Evolutionary conservation across 2,329 filamentous ascomycete species (phyloP).

Genomic region (Penicillium glabrum): DNA sequence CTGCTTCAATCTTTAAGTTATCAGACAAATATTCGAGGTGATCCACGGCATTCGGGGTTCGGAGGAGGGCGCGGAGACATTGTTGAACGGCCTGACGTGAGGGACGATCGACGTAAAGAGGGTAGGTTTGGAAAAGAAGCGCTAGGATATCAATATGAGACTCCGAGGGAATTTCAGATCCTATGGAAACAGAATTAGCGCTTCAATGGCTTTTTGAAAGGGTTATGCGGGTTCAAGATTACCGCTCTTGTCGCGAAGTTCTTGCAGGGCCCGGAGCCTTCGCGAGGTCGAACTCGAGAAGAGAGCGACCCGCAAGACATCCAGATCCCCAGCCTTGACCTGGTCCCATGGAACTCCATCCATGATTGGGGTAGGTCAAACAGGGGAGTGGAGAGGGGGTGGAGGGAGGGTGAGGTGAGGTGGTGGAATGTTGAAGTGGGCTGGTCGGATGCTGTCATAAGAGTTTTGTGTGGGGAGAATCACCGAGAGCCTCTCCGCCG

Average conservation of each 20-base stretch:
- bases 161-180: slow-evolving; percentile 32
- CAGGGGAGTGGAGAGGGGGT: slow-evolving; percentile 28
- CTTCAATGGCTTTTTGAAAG: slow-evolving; percentile 1
- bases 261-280: slow-evolving; percentile 42
- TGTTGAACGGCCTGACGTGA: slow-evolving; percentile 81
- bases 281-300: slow-evolving; percentile 45
- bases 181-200: slow-evolving; percentile 25
- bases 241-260: slow-evolving; percentile 48
- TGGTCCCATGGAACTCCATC: slow-evolving; percentile 47
- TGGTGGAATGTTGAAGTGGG: slow-evolving; percentile 21
- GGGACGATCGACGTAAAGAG: slow-evolving; percentile 79
- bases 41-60: slow-evolving; percentile 54
- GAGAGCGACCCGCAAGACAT: slow-evolving; percentile 39
- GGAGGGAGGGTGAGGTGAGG: slow-evolving; percentile 7
- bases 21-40: slow-evolving; percentile 60
- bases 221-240: slow-evolving; percentile 11
- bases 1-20: slow-evolving; percentile 68
- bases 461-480: slow-evolving; percentile 38
- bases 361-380: slow-evolving; percentile 37
- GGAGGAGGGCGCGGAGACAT: slow-evolving; percentile 71
- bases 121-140: slow-evolving; percentile 82
- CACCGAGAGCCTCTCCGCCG: slow-evolving; percentile 21
- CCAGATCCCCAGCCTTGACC: slow-evolving; percentile 43
- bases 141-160: slow-evolving; percentile 56
- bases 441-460: slow-evolving; percentile 41